Evolutionary conservation across 495 filamentous ascomycete species (phyloP), one percentile per base, ranked within the genome.

Genomic region (Talaromyces stipitatus): DNA sequence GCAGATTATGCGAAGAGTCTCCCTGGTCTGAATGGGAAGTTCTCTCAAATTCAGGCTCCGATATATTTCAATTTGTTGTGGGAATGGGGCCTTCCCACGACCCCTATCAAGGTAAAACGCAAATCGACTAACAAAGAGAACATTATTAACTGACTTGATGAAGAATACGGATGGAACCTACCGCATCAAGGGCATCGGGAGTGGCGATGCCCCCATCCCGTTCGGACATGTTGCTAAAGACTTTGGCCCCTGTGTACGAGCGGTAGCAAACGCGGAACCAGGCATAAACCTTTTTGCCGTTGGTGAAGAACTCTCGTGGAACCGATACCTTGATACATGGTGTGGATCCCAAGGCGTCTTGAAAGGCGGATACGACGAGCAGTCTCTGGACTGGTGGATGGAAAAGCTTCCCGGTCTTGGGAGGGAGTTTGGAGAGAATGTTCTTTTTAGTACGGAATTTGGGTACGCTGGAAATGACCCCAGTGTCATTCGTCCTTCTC

Each of bases 241-340:
- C 24, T 50, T 50, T 27, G 46, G 46, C 22, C 20, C 46, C 9
- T 50, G 46, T 27, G 46, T 50, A 9, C 18, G 24, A 18, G 46
- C 46, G 2, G 46, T 50, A 2, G 46, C 46, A 7, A 50, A 50
- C 26, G 46, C 46, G 24, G 24, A 50, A 27, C 46, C 46, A 24
- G 20, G n/a, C 10, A 72, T 68, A 0, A 74, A 74, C 3, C 59
- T 57, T 3, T 78, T 74, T 54, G 75, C 76, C 0, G 18, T 62
- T 78, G 54, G 60, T 75, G 54, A 64, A 68, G 47, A 72, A 74
- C 36, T 56, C 22, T 0, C 54, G 72, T n/a, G 66, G 70, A 0
- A 68, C 56, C 5, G 75, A 69, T 58, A 58, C 77, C 0, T 60
- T 74, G 8, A 74, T 71, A 1, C 77, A 74, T 56, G 72, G 76